These are phyloP conservation scores for Abelmoschus esculentus DNA, from an alignment of 345 rosid genomes.

Conservation along the genomic window DNA sequence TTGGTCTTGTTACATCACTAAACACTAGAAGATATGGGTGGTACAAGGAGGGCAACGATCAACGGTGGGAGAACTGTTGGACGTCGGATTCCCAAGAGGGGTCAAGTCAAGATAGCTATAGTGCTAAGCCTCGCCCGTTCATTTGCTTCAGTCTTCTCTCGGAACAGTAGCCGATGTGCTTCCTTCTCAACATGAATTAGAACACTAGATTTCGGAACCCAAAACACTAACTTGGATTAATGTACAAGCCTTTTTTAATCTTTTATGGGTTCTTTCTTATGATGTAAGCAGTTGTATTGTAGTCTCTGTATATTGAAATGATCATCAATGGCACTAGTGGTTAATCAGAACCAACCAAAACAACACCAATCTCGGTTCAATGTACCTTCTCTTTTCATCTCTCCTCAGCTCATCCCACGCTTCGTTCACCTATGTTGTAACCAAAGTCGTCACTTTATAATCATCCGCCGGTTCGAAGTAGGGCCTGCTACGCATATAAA, in stretches of 20 bases:
- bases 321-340: too few species aligned
- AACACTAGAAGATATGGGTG: not conserved
- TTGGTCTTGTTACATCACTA: too few species aligned
- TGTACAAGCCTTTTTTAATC: not conserved
- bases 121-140: conserved; percentile 35
- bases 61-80: conserved; percentile 4
- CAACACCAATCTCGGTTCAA: too few species aligned
- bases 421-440: too few species aligned
- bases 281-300: not conserved
- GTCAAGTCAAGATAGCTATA: conserved; percentile 37
- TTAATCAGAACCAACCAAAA: too few species aligned
- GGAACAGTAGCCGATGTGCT: not conserved
- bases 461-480: too few species aligned
- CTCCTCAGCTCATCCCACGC: too few species aligned
- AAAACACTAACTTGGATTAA: not conserved
- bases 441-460: too few species aligned
- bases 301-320: not conserved
- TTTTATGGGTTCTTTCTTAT: too few species aligned
- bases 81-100: conserved; percentile 43
- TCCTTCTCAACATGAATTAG: not conserved
- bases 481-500: too few species aligned
- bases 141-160: conserved; percentile 33
- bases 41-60: conserved; percentile 12
- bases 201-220: not conserved
- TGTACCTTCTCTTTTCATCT: too few species aligned